Evolutionary conservation across 2,329 filamentous ascomycete species (phyloP).

Genomic region (Ophiostoma tasmaniense): DNA sequence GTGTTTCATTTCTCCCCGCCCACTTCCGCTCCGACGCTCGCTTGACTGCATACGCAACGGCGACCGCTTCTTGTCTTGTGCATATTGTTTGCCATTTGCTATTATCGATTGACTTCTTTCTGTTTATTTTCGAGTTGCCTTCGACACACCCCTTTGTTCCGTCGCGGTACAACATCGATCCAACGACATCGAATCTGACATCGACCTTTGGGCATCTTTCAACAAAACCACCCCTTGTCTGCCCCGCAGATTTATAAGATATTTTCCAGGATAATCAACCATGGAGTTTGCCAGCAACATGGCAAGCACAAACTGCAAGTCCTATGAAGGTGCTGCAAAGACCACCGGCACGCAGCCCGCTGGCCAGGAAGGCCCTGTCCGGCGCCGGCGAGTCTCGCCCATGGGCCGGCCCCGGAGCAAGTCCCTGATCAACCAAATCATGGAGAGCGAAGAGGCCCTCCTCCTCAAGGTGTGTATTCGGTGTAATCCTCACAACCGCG

Average conservation of each 20-base stretch:
- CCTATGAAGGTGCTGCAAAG: conserved; percentile 29
- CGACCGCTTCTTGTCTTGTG: neutral
- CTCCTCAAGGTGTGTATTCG: conserved; percentile 49
- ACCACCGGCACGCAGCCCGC: conserved; percentile 36
- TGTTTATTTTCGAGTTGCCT: neutral
- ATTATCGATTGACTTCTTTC: neutral
- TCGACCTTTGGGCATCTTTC: neutral
- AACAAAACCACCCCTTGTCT: conserved; percentile 3
- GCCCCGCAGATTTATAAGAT: neutral
- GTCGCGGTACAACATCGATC: neutral
- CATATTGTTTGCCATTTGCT: neutral
- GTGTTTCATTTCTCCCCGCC: neutral
- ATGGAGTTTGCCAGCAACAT: conserved; percentile 21
- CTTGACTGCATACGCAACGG: neutral
- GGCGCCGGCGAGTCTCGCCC: conserved; percentile 47
- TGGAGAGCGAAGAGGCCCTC: conserved; percentile 55
- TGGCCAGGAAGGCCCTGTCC: conserved; percentile 22
- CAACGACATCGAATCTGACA: neutral
- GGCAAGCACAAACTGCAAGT: conserved; percentile 18
- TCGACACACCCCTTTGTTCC: neutral
- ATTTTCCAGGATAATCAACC: neutral
- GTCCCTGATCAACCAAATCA: conserved; percentile 50
- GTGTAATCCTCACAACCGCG: too few species aligned
- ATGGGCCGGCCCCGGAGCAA: conserved; percentile 46
- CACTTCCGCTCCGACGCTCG: conserved; percentile 1